Conservation (phyloP, 2,329 filamentous ascomycete species). For the Fusarium sp. region DNA sequence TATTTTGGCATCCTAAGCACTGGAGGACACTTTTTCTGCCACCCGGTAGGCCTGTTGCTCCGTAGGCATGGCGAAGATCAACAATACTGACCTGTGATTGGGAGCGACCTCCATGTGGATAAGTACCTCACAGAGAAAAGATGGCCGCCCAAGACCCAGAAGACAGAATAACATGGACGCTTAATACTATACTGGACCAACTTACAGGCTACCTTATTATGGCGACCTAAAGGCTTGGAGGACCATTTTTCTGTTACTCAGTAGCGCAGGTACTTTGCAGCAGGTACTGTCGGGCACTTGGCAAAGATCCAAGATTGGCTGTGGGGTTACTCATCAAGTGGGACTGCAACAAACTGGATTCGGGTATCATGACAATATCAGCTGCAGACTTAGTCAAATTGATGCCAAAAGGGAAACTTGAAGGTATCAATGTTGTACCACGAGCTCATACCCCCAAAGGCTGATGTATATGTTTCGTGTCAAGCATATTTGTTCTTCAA, state of each 20-base stretch:
- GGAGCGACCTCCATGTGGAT: slow-evolving; percentile 7
- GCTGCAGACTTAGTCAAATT: neutral
- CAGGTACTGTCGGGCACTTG: slow-evolving; percentile 24
- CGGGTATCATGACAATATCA: neutral
- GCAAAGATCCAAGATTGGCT: slow-evolving; percentile 31
- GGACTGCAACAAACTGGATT: slow-evolving; percentile 13
- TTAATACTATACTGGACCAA: neutral
- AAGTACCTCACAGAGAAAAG: slow-evolving; percentile 30
- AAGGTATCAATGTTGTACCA: neutral
- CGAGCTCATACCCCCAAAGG: neutral
- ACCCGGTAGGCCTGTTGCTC: slow-evolving; percentile 3
- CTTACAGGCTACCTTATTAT: neutral
- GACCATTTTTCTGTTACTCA: neutral
- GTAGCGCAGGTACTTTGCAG: neutral
- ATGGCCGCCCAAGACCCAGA: neutral
- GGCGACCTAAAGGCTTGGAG: neutral
- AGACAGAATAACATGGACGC: neutral
- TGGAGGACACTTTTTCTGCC: neutral
- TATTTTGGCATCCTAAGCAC: neutral
- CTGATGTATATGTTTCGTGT: neutral
- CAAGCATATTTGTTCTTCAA: neutral
- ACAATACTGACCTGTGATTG: slow-evolving; percentile 40
- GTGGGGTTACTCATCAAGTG: slow-evolving; percentile 27
- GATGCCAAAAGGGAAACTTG: neutral
- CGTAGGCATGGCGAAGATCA: slow-evolving; percentile 24